These are phyloP conservation scores for Epichloe sp. DNA, from an alignment of 2,329 filamentous ascomycete genomes.

Conservation along the genomic window DNA sequence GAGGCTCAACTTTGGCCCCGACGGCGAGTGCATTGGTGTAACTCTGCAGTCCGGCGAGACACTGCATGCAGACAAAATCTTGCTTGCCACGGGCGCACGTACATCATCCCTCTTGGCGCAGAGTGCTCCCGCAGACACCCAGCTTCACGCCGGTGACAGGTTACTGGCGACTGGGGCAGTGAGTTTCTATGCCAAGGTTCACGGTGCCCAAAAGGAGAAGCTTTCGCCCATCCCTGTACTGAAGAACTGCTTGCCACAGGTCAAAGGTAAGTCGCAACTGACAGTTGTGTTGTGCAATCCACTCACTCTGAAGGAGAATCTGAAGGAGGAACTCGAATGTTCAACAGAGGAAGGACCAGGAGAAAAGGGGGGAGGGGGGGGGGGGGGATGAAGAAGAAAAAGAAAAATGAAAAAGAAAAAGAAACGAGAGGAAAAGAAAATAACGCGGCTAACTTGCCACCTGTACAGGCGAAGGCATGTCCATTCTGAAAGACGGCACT, in stretches of 20 bases:
- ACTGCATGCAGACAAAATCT: conserved; percentile 36
- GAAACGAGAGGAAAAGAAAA: not conserved
- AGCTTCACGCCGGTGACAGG: conserved; percentile 38
- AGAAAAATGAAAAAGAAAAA: not conserved
- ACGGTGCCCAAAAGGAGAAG: conserved; percentile 30
- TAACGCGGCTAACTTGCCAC: conserved; percentile 2
- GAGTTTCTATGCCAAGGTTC: conserved; percentile 26
- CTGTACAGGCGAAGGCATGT: conserved; percentile 27
- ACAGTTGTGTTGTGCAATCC: not conserved
- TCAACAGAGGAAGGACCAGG: too few relatives aligned
- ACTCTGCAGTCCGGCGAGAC: conserved; percentile 30
- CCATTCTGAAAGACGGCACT: conserved; percentile 31
- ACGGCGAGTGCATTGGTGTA: conserved; percentile 36
- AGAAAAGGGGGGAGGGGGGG: too few relatives aligned
- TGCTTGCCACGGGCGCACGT: conserved; percentile 44
- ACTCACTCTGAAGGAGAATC: not conserved
- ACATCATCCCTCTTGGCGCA: conserved; percentile 40
- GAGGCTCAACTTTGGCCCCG: conserved; percentile 31
- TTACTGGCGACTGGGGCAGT: conserved; percentile 43
- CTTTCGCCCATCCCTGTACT: conserved; percentile 41
- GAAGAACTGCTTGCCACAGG: conserved; percentile 27
- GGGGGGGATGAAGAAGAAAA: too few relatives aligned
- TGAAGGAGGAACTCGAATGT: too few relatives aligned
- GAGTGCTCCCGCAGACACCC: conserved; percentile 32
- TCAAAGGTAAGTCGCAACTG: conserved; percentile 24